Conservation (phyloP, 192 early-diverging fungal genomes). For the Dimargaris cristalligena region DNA sequence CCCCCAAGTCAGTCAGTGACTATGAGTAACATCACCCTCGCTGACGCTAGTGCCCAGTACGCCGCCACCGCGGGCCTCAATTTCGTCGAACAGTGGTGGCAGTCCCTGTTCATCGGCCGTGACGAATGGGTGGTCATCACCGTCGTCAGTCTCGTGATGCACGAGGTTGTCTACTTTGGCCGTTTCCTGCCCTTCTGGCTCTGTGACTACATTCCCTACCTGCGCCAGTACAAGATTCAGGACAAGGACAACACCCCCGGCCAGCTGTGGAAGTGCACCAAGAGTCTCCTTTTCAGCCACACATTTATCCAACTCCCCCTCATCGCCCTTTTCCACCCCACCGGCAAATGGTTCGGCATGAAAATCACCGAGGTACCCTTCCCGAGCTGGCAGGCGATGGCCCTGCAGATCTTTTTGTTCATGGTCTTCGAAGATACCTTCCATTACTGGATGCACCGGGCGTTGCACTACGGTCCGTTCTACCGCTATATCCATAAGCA, state of each 20-base stretch:
- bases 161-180: slow-evolving; percentile 83
- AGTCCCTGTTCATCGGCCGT: slow-evolving; percentile 42
- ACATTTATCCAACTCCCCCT: slow-evolving; percentile 71
- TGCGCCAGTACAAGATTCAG: slow-evolving; percentile 87
- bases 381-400: slow-evolving; percentile 51
- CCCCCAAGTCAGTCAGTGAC: no score
- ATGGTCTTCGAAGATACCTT: slow-evolving; percentile 73
- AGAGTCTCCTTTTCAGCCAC: slow-evolving; percentile 59
- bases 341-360: slow-evolving; percentile 71
- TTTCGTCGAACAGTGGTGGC: slow-evolving; percentile 40
- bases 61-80: slow-evolving; percentile 3
- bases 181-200: slow-evolving; percentile 70
- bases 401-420: slow-evolving; percentile 49
- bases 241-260: slow-evolving; percentile 41
- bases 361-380: slow-evolving; percentile 65
- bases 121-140: slow-evolving; percentile 54
- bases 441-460: slow-evolving; percentile 81
- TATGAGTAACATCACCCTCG: neutral
- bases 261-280: slow-evolving; percentile 57
- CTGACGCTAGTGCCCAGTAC: neutral
- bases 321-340: slow-evolving; percentile 73
- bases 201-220: slow-evolving; percentile 68
- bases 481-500: slow-evolving; percentile 89
- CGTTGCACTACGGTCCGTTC: slow-evolving; percentile 68
- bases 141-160: slow-evolving; percentile 59